Evolutionary conservation across 176 grass and related monocot genomes (phyloP), one percentile per base, ranked within the genome.

Genomic region (Ensete ventricosum): DNA sequence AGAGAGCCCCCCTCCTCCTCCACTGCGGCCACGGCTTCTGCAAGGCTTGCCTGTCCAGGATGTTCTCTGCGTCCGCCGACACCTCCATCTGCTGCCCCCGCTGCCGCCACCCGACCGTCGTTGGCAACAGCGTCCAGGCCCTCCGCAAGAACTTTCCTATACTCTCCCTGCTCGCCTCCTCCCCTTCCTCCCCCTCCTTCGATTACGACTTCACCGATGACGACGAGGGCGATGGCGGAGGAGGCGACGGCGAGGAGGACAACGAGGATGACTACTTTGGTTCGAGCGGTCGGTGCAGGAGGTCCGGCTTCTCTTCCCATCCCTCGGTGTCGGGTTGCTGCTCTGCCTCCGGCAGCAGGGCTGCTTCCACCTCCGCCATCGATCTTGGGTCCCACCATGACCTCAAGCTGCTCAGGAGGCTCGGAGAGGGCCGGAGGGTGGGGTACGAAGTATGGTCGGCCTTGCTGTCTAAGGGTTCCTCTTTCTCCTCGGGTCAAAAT

Each of bases 11-110:
- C 58, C 88, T 99, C 50, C 91, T 99, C 3, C 91, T 99, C 81
- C 86, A 91, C 88, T 99, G 96, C 84, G 96, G 96, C 66, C 96
- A 99, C 63, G 91, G 96, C 72, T 99, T 99, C 90, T 99, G 96
- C 86, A 86, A 86, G 80, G 80, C 84, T 16, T 99, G 96, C 88
- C 96, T 99, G 34, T 80, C 91, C 16, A 83, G 81, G 81, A 88
- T 95, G 96, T 92, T 99, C 52, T 84, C 91, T 22, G 72, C 86
- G 49, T 73, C 88, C 12, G 53, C 88, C 24, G 84, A 67, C 62
- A 88, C 88, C 25, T 86, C 87, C 64, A 76, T 94, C 54, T 59
- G 82, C 22, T 99, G 96, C 78, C 96, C 96, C 54, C 84, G 96
- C 12, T 99, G 96, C 58, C 96, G 96, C 81, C 91, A 94, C 62